Evolutionary conservation across 2,329 filamentous ascomycete species (phyloP).

Genomic region (Colletotrichum neosansevieriae): DNA sequence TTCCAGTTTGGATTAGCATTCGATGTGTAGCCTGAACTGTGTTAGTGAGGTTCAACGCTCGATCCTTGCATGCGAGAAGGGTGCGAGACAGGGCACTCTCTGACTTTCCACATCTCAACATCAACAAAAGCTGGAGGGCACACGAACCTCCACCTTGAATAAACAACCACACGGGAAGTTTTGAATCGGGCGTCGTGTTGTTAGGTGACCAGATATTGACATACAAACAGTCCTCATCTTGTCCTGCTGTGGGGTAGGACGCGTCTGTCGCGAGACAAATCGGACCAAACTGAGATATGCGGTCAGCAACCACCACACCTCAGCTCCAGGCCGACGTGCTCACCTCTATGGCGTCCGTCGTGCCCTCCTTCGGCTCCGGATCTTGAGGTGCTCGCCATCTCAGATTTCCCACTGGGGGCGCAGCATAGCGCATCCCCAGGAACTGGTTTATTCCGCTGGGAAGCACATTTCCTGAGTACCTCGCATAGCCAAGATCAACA

Average conservation of each 20-base stretch:
- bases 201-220: conserved; percentile 74
- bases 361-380: conserved; percentile 50
- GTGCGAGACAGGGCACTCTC: conserved; percentile 5
- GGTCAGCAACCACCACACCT: background rate
- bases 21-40: conserved; percentile 54
- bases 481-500: conserved; percentile 59
- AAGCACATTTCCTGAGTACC: conserved; percentile 55
- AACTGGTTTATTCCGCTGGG: conserved; percentile 57
- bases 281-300: conserved; percentile 54
- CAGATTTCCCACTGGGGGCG: conserved; percentile 61
- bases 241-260: conserved; percentile 45
- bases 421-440: conserved; percentile 64
- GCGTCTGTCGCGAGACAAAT: conserved; percentile 57
- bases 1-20: conserved; percentile 66
- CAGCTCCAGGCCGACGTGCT: conserved; percentile 19
- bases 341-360: conserved; percentile 54
- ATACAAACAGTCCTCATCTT: conserved; percentile 76
- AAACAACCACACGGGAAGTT: conserved; percentile 74
- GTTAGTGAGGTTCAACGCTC: conserved; percentile 21
- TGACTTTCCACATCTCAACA: background rate
- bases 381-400: conserved; percentile 63
- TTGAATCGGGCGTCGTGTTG: conserved; percentile 60
- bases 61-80: background rate
- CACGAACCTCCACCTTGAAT: conserved; percentile 63
- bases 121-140: background rate